These are phyloP conservation scores for Striga asiatica DNA, from an alignment of 257 asterid species.

Conservation along the genomic window DNA sequence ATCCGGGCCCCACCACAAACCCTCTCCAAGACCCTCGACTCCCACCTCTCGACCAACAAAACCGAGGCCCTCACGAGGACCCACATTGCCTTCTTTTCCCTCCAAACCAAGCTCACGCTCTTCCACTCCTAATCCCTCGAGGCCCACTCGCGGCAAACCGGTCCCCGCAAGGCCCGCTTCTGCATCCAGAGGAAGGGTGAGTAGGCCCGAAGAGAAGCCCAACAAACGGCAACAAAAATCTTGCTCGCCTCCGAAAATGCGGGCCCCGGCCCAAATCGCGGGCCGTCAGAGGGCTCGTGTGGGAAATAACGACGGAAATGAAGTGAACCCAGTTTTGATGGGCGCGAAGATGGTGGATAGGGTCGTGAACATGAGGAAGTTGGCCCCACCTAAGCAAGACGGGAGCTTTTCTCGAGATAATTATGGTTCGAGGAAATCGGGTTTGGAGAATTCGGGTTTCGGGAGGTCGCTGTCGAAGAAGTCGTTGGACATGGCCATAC, in stretches of 20 bases:
- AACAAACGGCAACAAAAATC: conserved; percentile 43
- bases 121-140: conserved; percentile 23
- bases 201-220: conserved; percentile 16
- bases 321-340: conserved; percentile 65
- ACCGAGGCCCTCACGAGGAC: conserved; percentile 35
- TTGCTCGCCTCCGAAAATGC: conserved; percentile 49
- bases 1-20: conserved; percentile 22
- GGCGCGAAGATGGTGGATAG: conserved; percentile 84
- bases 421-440: conserved; percentile 35
- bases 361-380: conserved; percentile 86
- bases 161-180: conserved; percentile 48
- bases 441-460: conserved; percentile 49
- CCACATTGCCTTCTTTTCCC: conserved; percentile 34
- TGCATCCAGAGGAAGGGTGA: conserved; percentile 45
- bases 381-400: conserved; percentile 74
- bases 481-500: conserved; percentile 83
- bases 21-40: conserved; percentile 37
- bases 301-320: conserved; percentile 33
- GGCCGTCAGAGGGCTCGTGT: too few relatives aligned
- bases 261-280: conserved; percentile 34
- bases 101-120: conserved; percentile 19
- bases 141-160: conserved; percentile 23
- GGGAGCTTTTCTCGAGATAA: conserved; percentile 16
- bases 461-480: conserved; percentile 74
- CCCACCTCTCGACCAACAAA: conserved; percentile 43